A percentile compares a stretch with the other conserved stretches of the same genome.
Evolutionary conservation across 2,329 filamentous ascomycete genomes (phyloP).

Genomic region (Ophiostoma perfectum): DNA sequence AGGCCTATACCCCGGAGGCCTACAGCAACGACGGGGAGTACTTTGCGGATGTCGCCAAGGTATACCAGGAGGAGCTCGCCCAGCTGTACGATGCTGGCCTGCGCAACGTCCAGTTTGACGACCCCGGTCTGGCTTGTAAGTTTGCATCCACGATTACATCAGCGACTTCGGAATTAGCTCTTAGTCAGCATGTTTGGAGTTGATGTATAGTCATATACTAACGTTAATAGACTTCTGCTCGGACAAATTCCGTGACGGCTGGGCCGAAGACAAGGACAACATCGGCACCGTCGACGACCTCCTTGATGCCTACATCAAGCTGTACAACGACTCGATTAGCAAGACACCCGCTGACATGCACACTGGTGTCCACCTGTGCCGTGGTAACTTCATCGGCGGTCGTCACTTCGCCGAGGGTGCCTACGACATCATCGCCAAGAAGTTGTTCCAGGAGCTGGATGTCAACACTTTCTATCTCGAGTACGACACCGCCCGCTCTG

Average conservation of each 20-base stretch:
- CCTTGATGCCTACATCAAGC: conserved; percentile 63
- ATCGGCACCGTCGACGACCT: conserved; percentile 59
- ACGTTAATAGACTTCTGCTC: conserved; percentile 53
- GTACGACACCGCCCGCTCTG: conserved; percentile 50
- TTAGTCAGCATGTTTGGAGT: no score
- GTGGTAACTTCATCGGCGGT: conserved; percentile 56
- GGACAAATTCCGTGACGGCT: conserved; percentile 59
- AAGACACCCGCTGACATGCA: conserved; percentile 60
- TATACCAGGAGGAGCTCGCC: conserved; percentile 45
- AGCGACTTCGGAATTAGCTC: no score
- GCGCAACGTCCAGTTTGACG: conserved; percentile 54
- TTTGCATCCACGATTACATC: background rate
- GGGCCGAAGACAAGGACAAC: conserved; percentile 54
- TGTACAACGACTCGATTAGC: conserved; percentile 65
- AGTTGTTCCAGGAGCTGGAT: conserved; percentile 55
- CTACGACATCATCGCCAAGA: conserved; percentile 58
- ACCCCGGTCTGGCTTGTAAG: conserved; percentile 50
- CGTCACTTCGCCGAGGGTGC: conserved; percentile 60
- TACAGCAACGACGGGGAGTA: conserved; percentile 46
- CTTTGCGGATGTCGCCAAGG: conserved; percentile 47
- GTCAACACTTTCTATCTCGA: conserved; percentile 49
- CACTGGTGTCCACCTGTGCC: conserved; percentile 64
- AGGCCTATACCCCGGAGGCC: conserved; percentile 44
- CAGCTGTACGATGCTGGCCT: conserved; percentile 47
- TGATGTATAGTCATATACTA: background rate